phyloP scores from a whole-genome alignment of 2,329 filamentous ascomycete species.

The Pseudogymnoascus sp. region DNA sequence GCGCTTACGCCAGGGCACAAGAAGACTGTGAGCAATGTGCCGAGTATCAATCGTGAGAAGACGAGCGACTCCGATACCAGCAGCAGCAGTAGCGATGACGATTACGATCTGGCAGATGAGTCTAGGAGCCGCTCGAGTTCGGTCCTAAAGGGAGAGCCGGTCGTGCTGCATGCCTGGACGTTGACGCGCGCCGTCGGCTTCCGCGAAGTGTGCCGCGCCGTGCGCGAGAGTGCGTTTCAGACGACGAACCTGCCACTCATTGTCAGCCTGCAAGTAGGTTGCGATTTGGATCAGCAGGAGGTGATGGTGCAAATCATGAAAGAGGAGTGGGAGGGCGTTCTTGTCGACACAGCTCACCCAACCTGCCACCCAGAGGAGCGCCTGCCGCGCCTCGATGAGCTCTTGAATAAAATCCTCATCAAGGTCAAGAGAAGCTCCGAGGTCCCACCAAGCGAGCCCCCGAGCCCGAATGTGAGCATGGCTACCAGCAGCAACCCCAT shows the following conservation, averaged over 20 bases:
- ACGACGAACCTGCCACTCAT: constrained; percentile 74
- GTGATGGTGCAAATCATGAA: constrained; percentile 93
- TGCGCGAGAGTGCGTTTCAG: constrained; percentile 70
- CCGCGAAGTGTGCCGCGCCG: constrained; percentile 73
- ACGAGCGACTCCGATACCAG: neutral
- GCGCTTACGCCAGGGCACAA: constrained; percentile 12
- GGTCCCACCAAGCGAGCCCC: constrained; percentile 35
- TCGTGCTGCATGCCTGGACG: constrained; percentile 81
- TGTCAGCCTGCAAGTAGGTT: constrained; percentile 87
- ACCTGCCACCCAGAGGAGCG: constrained; percentile 37
- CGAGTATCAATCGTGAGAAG: neutral
- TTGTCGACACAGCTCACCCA: constrained; percentile 54
- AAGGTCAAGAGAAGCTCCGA: constrained; percentile 57
- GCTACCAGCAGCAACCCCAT: neutral
- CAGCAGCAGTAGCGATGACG: neutral
- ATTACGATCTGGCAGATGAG: neutral
- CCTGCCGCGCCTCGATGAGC: constrained; percentile 61
- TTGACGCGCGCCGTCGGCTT: constrained; percentile 81
- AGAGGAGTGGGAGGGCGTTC: constrained; percentile 69
- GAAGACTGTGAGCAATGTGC: neutral
- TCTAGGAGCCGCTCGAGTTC: neutral
- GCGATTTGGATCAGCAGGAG: constrained; percentile 72
- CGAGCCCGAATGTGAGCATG: constrained; percentile 22
- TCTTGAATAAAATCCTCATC: constrained; percentile 73
- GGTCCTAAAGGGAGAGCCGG: constrained; percentile 49